Percentiles rank a stretch among this genome's conserved stretches.
These are phyloP conservation scores for Globisporangium spiculum DNA, from an alignment of 352 stramenopile species.

Conservation along the genomic window DNA sequence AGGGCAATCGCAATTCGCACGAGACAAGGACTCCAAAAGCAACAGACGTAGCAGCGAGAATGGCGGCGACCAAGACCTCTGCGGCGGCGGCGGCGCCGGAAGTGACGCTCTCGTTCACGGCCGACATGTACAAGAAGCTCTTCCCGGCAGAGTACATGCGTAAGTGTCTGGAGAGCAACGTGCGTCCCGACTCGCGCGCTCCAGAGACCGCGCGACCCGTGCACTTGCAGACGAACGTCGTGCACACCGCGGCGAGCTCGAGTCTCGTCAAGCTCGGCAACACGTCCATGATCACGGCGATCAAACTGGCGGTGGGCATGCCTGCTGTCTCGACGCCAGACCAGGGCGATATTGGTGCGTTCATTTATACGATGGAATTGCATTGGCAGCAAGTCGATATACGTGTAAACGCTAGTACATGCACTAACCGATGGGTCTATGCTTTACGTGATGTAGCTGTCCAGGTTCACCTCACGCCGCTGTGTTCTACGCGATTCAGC, in stretches of 20 bases:
- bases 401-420: neutral
- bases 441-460: constrained; percentile 32
- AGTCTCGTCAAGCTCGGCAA: constrained; percentile 74
- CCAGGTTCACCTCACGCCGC: constrained; percentile 75
- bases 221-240: constrained; percentile 62
- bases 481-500: constrained; percentile 74
- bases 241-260: constrained; percentile 63
- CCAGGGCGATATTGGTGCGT: constrained; percentile 69
- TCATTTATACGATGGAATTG: neutral
- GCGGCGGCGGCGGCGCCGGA: neutral
- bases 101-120: constrained; percentile 47
- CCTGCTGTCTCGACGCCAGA: constrained; percentile 65
- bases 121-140: constrained; percentile 73
- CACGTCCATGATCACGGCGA: constrained; percentile 65
- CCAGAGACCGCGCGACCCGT: constrained; percentile 45
- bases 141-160: constrained; percentile 71
- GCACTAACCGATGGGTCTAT: neutral
- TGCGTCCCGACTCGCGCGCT: constrained; percentile 58
- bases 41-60: neutral
- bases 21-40: neutral
- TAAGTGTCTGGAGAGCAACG: constrained; percentile 54
- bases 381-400: neutral
- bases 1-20: neutral
- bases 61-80: constrained; percentile 3
- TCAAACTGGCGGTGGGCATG: constrained; percentile 75